Evolutionary conservation across 306 rosid genomes (phyloP), one percentile per base, ranked within the genome.

Genomic region (Arachis hypogaea): DNA sequence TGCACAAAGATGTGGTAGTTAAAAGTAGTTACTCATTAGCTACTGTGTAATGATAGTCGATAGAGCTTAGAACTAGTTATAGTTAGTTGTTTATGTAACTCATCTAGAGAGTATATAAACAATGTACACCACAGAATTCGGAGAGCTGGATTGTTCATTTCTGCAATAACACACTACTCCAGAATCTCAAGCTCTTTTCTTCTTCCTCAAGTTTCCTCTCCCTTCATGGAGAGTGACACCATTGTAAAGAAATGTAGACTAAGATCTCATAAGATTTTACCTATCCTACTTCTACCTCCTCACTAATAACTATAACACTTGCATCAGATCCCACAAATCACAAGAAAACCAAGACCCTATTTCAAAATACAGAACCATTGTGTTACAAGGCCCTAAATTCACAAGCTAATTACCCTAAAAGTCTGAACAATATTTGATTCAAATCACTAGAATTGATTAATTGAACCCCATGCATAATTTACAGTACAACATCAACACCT

Each of bases 401-500:
- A 49, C 55, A 49, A 49, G 55, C 55, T 49, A 11, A 49, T 49
- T 11, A 8, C 16, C 42, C 43, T 61, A 11, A 52, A 58, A 62
- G 22, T 22, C 56, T 44, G 28, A 41, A 28, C 57, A 29, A 58
- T 4, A 67, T 16, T 69, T 36, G 52, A 69, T 41, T 75, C 18
- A 64, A 52, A 55, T 36, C 55, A 49, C 65, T 51, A 9, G 52
- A 59, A 45, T 63, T 40, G 54, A 1, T 66, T 38, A 59, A 45
- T 63, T 40, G 54, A 1, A 72, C 38, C 44, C 2, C 2, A 5
- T 71, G 68, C 46, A 9, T 3, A 45, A 54, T 61, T 41, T 14
- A 73, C 49, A 60, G 33, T 28, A 29, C 59, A 66, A 18, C 52
- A 50, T 49, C 68, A 50, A 22, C 69, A 66, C 47, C 36, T 41